A percentile compares a stretch with the other conserved stretches of the same genome.
Evolutionary conservation across 805 yeast species (phyloP).

Genomic region (Metschnikowia vanudenii): DNA sequence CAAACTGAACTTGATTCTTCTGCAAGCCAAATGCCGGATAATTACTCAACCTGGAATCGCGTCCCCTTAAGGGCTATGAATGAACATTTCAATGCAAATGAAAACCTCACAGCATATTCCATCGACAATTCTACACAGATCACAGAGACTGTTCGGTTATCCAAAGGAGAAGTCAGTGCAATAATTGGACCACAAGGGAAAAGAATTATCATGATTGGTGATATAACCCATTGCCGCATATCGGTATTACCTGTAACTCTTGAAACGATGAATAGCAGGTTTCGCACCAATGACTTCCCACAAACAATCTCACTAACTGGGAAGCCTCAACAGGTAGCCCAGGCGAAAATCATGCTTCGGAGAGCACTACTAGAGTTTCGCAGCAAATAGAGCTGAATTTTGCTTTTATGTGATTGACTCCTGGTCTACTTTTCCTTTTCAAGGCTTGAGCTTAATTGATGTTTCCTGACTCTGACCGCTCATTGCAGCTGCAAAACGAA

Average conservation of each 20-base stretch:
- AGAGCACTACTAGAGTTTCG: constrained; percentile 13
- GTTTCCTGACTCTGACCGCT: neutral
- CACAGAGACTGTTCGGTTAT: constrained; percentile 14
- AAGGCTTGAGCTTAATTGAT: neutral
- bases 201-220: constrained; percentile 11
- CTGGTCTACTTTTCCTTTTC: neutral
- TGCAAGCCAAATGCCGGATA: neutral
- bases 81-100: neutral
- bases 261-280: constrained; percentile 12
- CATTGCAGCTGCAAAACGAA: constrained; percentile 6
- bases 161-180: constrained; percentile 15
- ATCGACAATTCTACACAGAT: constrained; percentile 4
- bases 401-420: neutral
- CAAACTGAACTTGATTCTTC: neutral
- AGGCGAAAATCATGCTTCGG: constrained; percentile 14
- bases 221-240: constrained; percentile 14
- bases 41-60: constrained; percentile 1
- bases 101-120: neutral
- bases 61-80: constrained; percentile 4
- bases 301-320: constrained; percentile 17
- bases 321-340: constrained; percentile 12
- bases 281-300: constrained; percentile 11
- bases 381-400: neutral
- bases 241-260: constrained; percentile 15
- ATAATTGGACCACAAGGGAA: constrained; percentile 15